A percentile compares a stretch with the other conserved stretches of the same genome.
Conservation (phyloP, 2,329 filamentous ascomycete species). For the Pseudomassariella vexata region DNA sequence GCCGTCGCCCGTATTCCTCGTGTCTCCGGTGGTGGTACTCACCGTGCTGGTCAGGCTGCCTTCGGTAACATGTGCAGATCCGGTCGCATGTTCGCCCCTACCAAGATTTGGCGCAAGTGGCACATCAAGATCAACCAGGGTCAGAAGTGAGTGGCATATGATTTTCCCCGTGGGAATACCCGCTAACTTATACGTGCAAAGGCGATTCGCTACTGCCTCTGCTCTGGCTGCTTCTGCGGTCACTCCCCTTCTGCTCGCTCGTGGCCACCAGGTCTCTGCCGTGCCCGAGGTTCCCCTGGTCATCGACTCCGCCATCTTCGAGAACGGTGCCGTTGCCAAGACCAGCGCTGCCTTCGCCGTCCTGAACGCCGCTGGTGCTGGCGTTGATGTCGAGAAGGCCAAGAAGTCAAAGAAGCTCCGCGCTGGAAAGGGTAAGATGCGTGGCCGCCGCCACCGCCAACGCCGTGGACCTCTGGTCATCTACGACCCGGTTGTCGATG, state of each 20-base stretch:
- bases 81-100: constrained; percentile 99
- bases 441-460: constrained; percentile 93
- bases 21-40: constrained; percentile 99
- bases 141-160: constrained; percentile 68
- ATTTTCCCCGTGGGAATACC: not conserved
- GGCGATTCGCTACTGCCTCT: constrained; percentile 96
- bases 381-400: constrained; percentile 89
- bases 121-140: constrained; percentile 99
- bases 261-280: constrained; percentile 89
- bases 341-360: constrained; percentile 82
- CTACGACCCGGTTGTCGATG: constrained; percentile 93
- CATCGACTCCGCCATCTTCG: constrained; percentile 84
- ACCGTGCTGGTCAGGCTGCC: constrained; percentile 98
- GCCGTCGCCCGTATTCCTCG: constrained; percentile 99
- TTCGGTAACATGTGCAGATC: constrained; percentile 99
- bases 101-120: constrained; percentile 99
- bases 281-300: constrained; percentile 97
- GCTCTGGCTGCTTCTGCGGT: constrained; percentile 95
- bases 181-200: constrained; percentile 28
- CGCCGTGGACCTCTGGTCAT: constrained; percentile 96
- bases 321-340: constrained; percentile 74
- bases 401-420: constrained; percentile 94
- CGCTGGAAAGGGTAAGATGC: constrained; percentile 97
- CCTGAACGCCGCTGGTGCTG: constrained; percentile 86
- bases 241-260: constrained; percentile 89